Evolutionary conservation across 2,329 filamentous ascomycete species (phyloP).

Genomic region (Chaetomium sp.): DNA sequence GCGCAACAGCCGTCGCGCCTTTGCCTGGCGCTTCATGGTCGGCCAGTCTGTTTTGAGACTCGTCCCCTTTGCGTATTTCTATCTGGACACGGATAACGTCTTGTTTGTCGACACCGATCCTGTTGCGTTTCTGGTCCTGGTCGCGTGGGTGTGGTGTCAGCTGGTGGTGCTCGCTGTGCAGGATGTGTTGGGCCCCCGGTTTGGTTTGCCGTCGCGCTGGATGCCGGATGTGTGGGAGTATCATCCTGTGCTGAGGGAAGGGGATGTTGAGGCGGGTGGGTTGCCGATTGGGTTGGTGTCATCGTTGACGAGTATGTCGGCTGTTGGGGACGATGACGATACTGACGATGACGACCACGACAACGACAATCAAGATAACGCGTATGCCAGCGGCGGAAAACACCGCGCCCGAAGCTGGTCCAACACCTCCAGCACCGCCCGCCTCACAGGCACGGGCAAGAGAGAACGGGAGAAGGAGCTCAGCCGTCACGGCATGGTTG

Average conservation of each 20-base stretch:
- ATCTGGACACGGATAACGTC: conserved; percentile 69
- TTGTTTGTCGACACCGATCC: conserved; percentile 67
- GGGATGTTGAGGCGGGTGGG: conserved; percentile 70
- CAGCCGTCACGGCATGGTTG: conserved; percentile 23
- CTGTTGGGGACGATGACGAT: background rate
- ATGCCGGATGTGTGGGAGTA: conserved; percentile 84
- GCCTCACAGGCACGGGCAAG: conserved; percentile 19
- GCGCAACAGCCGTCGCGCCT: conserved; percentile 83
- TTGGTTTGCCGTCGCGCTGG: conserved; percentile 68
- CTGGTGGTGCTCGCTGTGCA: conserved; percentile 72
- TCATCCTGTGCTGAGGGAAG: conserved; percentile 79
- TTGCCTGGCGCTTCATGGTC: conserved; percentile 86
- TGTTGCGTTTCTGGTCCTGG: conserved; percentile 56
- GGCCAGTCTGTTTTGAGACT: conserved; percentile 76
- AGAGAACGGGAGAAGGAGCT: conserved; percentile 31
- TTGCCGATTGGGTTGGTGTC: conserved; percentile 68
- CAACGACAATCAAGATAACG: too few species aligned
- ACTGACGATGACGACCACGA: background rate
- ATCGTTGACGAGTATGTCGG: conserved; percentile 1
- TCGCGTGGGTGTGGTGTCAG: conserved; percentile 82
- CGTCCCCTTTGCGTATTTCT: conserved; percentile 80
- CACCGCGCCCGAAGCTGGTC: conserved; percentile 21
- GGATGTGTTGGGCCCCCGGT: conserved; percentile 80
- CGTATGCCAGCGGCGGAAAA: too few species aligned
- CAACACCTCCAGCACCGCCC: conserved; percentile 12